Evolutionary conservation across 1,284 basidiomycete genomes (phyloP).

Genomic region (Ustilago vetiveriae): DNA sequence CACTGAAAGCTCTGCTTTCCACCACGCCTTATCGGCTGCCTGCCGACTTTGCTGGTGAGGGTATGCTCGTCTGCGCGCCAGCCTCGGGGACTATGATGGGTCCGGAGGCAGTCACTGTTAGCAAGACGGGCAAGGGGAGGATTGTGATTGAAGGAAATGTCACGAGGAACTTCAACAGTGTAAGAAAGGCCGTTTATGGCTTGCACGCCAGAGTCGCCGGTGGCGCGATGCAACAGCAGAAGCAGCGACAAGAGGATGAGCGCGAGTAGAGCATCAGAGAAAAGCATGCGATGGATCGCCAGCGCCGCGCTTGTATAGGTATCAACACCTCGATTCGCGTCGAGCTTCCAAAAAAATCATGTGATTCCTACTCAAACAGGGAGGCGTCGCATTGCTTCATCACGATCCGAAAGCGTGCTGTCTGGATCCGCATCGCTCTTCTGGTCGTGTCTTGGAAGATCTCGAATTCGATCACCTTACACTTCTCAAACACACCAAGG

Average conservation of each 20-base stretch:
- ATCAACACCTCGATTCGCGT: too few species aligned
- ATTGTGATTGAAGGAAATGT: slow-evolving; percentile 66
- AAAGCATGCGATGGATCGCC: too few species aligned
- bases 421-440: too few species aligned
- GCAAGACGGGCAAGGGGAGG: slow-evolving; percentile 49
- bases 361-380: too few species aligned
- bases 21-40: slow-evolving; percentile 41
- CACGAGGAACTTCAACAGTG: slow-evolving; percentile 38
- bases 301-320: too few species aligned
- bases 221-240: background rate
- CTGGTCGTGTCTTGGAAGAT: too few species aligned
- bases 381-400: too few species aligned
- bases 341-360: too few species aligned
- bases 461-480: too few species aligned
- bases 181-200: slow-evolving; percentile 58
- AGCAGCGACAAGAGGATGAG: background rate
- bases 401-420: too few species aligned
- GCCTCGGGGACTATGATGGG: slow-evolving; percentile 23
- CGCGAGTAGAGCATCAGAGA: background rate
- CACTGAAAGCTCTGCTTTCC: slow-evolving; percentile 52
- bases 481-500: too few species aligned
- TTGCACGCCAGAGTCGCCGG: slow-evolving; percentile 56
- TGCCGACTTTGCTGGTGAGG: slow-evolving; percentile 66
- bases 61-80: slow-evolving; percentile 62
- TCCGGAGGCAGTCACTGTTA: slow-evolving; percentile 51